These are phyloP conservation scores for Fusarium sp. DNA, from an alignment of 2,329 filamentous ascomycete genomes.

Conservation along the genomic window DNA sequence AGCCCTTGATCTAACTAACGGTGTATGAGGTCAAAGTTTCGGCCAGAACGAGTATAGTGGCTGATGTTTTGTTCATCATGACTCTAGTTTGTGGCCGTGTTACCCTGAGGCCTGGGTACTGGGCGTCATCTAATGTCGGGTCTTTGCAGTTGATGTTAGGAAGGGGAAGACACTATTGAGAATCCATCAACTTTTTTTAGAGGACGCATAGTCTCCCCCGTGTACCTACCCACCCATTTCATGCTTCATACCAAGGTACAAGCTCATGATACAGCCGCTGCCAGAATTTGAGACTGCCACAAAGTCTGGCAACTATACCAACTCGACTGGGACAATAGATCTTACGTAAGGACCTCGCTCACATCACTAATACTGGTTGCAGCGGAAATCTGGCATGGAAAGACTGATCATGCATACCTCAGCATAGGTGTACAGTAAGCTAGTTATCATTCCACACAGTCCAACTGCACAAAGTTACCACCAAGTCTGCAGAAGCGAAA, in stretches of 20 bases:
- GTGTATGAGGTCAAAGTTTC: neutral
- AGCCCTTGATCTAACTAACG: neutral
- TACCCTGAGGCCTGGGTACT: neutral
- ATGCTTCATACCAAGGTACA: neutral
- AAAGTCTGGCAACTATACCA: neutral
- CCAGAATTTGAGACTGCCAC: neutral
- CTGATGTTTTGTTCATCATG: neutral
- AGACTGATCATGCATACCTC: neutral
- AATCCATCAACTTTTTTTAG: neutral
- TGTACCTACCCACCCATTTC: neutral
- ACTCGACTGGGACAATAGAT: neutral
- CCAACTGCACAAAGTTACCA: slow-evolving; percentile 12
- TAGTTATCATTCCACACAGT: slow-evolving; percentile 24
- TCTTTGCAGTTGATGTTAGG: neutral
- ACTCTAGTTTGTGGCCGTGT: neutral
- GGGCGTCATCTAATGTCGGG: neutral
- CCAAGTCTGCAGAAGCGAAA: neutral
- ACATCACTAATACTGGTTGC: neutral
- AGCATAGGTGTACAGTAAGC: neutral
- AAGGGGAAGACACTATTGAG: neutral
- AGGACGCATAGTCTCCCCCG: neutral
- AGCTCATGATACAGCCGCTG: neutral
- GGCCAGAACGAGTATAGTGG: neutral
- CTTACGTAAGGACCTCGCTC: neutral
- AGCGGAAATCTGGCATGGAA: neutral